Evolutionary conservation across 495 filamentous ascomycete genomes (phyloP).

Genomic region (Penicillium silybi): DNA sequence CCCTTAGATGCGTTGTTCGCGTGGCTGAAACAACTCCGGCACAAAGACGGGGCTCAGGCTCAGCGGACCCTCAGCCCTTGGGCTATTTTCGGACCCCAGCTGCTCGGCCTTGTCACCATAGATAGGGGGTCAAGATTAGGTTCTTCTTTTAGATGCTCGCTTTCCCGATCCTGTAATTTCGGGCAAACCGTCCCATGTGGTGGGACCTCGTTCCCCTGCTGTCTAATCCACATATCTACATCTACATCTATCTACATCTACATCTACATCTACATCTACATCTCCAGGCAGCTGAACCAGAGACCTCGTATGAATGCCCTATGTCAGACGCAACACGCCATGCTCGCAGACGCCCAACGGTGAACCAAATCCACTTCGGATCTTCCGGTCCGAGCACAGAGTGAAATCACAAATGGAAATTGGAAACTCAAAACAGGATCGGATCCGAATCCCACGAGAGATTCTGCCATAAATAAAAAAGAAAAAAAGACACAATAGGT

Average conservation of each 20-base stretch:
- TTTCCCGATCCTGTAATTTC: background rate
- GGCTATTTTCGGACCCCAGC: background rate
- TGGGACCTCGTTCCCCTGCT: no score
- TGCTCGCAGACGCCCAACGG: conserved; percentile 13
- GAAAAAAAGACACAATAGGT: conserved; percentile 26
- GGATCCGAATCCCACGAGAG: conserved; percentile 14
- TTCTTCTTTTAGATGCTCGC: background rate
- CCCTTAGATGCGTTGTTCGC: no score
- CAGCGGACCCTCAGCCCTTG: background rate
- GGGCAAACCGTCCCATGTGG: no score
- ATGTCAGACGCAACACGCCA: conserved; percentile 18
- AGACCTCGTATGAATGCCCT: conserved; percentile 15
- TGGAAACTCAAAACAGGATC: conserved; percentile 24
- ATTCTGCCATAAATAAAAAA: conserved; percentile 4
- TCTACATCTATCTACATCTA: background rate
- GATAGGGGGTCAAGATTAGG: no score
- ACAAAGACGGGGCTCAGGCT: background rate
- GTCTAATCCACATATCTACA: no score
- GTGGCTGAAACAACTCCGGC: background rate
- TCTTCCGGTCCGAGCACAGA: conserved; percentile 2
- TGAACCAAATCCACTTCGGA: background rate
- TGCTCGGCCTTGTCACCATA: no score
- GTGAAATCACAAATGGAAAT: conserved; percentile 25
- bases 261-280: background rate
- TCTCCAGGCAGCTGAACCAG: conserved; percentile 1